Evolutionary conservation across 2,329 filamentous ascomycete species (phyloP).

Genomic region (Aspergillus novoparasiticus): DNA sequence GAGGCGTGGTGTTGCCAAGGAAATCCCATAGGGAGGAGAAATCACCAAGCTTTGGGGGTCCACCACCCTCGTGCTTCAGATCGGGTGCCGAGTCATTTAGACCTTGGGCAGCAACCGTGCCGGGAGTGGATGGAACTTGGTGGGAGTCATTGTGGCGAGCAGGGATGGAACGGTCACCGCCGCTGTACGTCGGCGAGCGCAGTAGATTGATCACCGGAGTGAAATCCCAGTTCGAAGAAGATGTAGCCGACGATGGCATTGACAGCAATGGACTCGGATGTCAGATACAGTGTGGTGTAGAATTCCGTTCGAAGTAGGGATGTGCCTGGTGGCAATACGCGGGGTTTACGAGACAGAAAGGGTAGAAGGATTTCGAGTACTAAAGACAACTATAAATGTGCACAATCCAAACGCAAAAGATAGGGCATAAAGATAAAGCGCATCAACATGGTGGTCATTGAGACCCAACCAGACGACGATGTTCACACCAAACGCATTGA

Average conservation of each 20-base stretch:
- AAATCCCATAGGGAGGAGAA: constrained; percentile 47
- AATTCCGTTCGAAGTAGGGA: not conserved
- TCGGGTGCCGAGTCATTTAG: not conserved
- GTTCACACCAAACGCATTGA: constrained; percentile 16
- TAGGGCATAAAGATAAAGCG: constrained; percentile 9
- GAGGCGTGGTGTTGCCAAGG: constrained; percentile 29
- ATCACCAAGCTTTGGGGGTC: constrained; percentile 41
- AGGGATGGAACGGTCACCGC: constrained; percentile 13
- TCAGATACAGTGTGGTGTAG: not conserved
- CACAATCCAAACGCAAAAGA: not conserved
- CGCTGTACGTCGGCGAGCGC: constrained; percentile 32
- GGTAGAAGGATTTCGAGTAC: constrained; percentile 4
- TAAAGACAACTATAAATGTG: constrained; percentile 10
- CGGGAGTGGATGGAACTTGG: constrained; percentile 4
- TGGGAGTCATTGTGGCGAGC: constrained; percentile 16
- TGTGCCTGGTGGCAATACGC: constrained; percentile 6
- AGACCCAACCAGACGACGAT: constrained; percentile 13
- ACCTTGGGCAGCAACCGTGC: not conserved
- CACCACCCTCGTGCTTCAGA: constrained; percentile 7
- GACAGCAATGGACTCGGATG: constrained; percentile 15
- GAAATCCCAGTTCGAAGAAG: constrained; percentile 48
- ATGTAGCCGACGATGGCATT: constrained; percentile 34
- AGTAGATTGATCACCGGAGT: constrained; percentile 48
- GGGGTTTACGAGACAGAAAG: constrained; percentile 5
- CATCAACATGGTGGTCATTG: constrained; percentile 25